These are phyloP conservation scores for Fraxinus anomala DNA, from an alignment of 257 asterid species.

Conservation along the genomic window DNA sequence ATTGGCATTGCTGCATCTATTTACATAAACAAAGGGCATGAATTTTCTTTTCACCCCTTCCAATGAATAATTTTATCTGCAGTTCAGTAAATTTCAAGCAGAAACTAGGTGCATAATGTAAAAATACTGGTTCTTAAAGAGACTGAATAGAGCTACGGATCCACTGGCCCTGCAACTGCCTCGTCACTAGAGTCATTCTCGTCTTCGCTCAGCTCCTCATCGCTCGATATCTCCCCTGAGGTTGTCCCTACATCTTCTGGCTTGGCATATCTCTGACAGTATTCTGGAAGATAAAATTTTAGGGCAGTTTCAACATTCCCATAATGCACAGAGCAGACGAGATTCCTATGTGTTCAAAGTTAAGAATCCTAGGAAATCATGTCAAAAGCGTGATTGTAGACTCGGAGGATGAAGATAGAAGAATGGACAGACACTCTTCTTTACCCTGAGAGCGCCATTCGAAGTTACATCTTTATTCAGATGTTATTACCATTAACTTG, in stretches of 20 bases:
- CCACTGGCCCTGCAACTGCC: constrained; percentile 64
- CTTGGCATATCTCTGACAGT: constrained; percentile 84
- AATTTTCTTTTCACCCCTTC: constrained; percentile 36
- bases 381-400: no score
- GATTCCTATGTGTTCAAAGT: background rate
- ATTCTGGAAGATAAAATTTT: constrained; percentile 50
- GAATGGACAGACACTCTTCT: background rate
- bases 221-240: constrained; percentile 72
- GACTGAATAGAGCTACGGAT: constrained; percentile 47
- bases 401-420: background rate
- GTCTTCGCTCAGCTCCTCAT: constrained; percentile 77
- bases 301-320: background rate
- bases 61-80: constrained; percentile 43
- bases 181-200: constrained; percentile 77
- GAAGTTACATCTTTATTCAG: background rate
- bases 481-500: background rate
- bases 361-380: no score
- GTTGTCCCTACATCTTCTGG: constrained; percentile 80
- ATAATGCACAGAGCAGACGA: background rate
- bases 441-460: background rate
- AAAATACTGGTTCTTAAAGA: constrained; percentile 29
- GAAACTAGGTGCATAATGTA: constrained; percentile 39
- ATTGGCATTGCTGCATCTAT: constrained; percentile 31
- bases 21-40: constrained; percentile 38
- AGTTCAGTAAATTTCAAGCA: constrained; percentile 27